Evolutionary conservation across 2,329 filamentous ascomycete genomes (phyloP), one percentile per base, ranked within the genome.

Genomic region (Cladosporium cucumerinum): DNA sequence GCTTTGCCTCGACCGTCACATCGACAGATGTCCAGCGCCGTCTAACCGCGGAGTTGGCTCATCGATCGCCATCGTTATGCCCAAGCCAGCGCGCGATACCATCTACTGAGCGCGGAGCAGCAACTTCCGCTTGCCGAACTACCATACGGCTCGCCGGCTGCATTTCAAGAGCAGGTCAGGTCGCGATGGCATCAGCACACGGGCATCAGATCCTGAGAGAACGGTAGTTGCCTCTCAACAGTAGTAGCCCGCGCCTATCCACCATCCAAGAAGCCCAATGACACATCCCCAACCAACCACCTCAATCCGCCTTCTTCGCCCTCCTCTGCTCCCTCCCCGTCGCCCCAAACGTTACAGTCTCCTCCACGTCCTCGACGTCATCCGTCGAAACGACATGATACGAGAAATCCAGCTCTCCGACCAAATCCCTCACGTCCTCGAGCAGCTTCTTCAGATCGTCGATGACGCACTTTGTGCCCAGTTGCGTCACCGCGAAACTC

Each of bases 401-500:
- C 39, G 85, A 87, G 71, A 93, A 93, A 74, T 93, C 90, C 25
- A 92, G 82, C 67, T 91, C 89, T 1, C 90, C 90, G 0, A 93
- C 89, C 32, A 93, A 77, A 46, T 83, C 83, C 72, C 84, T 88
- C 0, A 93, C 85, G 30, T 82, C 81, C 25, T 78, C 79, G 67
- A 91, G 79, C 64, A 93, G 74, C 67, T 82, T 83, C 67, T 86
- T 84, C 46, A 93, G 76, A 76, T 93, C 89, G 69, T 89, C 88
- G 65, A 85, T 85, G 39, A 93, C 84, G 66, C 90, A 86, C 63
- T 85, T 82, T 62, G 86, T 89, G 67, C 87, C 89, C 46, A 93
- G 86, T 72, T 92, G 89, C 69, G 92, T 79, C 10, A 92, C 88
- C 0, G 89, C 89, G 77, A 92, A 93, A 61, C 89, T 88, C 2